Evolutionary conservation across 768 basidiomycete genomes (phyloP).

Genomic region (Amylocystis lapponica): DNA sequence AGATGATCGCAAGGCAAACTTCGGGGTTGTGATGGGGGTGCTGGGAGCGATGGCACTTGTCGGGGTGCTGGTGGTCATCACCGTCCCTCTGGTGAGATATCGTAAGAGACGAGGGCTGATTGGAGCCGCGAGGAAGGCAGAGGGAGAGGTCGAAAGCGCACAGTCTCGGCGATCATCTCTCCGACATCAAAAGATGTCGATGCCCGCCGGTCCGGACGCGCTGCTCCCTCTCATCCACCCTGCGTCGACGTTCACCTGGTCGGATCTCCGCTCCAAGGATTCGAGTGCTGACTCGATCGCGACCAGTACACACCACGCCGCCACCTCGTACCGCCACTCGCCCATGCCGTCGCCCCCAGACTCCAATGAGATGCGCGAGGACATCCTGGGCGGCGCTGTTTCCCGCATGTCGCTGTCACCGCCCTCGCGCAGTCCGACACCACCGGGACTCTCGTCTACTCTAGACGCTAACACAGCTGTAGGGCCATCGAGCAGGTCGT

Average conservation of each 20-base stretch:
- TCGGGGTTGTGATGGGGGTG: constrained; percentile 5
- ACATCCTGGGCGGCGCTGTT: constrained; percentile 8
- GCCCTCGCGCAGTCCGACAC: constrained; percentile 17
- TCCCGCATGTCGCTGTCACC: constrained; percentile 11
- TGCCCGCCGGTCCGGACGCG: constrained; percentile 18
- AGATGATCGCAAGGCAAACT: background rate
- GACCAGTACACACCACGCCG: constrained; percentile 14
- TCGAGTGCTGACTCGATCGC: constrained; percentile 11
- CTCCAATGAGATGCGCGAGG: constrained; percentile 7
- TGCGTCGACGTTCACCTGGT: constrained; percentile 23
- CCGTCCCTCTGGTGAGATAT: constrained; percentile 3
- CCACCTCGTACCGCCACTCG: constrained; percentile 21
- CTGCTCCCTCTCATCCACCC: constrained; percentile 18
- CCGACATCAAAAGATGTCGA: constrained; percentile 16
- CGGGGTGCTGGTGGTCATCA: constrained; percentile 2
- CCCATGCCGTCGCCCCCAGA: no score
- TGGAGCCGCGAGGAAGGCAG: background rate
- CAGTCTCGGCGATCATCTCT: constrained; percentile 13
- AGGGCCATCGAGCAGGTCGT: background rate
- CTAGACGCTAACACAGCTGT: constrained; percentile 8
- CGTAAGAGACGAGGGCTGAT: background rate
- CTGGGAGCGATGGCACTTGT: constrained; percentile 6
- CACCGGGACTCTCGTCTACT: constrained; percentile 17
- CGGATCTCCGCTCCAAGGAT: constrained; percentile 17
- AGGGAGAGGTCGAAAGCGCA: background rate